phyloP scores from a whole-genome alignment of 495 filamentous ascomycete species.

The Coniosporium apollinis region DNA sequence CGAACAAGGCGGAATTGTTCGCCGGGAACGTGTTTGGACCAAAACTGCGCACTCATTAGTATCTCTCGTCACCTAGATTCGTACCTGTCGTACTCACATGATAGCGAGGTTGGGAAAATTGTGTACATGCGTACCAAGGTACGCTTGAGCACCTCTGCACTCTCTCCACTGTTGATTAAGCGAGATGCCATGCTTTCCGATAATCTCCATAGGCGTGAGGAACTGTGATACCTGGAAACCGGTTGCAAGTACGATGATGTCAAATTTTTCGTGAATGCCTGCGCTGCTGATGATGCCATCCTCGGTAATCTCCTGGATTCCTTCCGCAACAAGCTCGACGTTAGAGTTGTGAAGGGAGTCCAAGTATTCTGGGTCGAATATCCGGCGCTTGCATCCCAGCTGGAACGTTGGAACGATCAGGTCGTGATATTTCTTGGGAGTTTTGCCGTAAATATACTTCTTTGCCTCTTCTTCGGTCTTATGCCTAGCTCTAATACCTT shows the following conservation, averaged over 20 bases:
- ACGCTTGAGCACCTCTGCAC: conserved; percentile 24
- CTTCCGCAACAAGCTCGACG: conserved; percentile 20
- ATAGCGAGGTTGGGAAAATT: conserved; percentile 31
- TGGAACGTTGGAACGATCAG: conserved; percentile 28
- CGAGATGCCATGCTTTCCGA: conserved; percentile 17
- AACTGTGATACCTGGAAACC: conserved; percentile 24
- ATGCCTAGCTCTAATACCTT: background rate
- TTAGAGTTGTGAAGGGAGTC: conserved; percentile 18
- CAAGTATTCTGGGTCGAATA: conserved; percentile 23
- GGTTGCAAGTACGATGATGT: conserved; percentile 28
- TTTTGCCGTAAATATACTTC: conserved; percentile 21
- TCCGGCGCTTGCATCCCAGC: conserved; percentile 28
- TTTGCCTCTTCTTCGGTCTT: conserved; percentile 7
- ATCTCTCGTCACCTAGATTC: background rate
- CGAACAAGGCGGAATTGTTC: conserved; percentile 26
- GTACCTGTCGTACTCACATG: conserved; percentile 10
- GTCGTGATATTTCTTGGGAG: conserved; percentile 26
- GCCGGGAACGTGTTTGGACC: conserved; percentile 30
- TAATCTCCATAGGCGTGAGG: conserved; percentile 20
- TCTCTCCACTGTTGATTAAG: conserved; percentile 25
- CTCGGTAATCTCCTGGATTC: conserved; percentile 21
- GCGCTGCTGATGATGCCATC: conserved; percentile 17
- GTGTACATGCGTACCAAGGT: conserved; percentile 20
- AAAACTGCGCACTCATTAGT: conserved; percentile 7
- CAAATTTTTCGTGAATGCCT: conserved; percentile 18